A percentile compares a stretch with the other conserved stretches of the same genome.
Evolutionary conservation across 371 early-diverging fungal genomes (phyloP).

Genomic region (Phascolomyces articulosus): DNA sequence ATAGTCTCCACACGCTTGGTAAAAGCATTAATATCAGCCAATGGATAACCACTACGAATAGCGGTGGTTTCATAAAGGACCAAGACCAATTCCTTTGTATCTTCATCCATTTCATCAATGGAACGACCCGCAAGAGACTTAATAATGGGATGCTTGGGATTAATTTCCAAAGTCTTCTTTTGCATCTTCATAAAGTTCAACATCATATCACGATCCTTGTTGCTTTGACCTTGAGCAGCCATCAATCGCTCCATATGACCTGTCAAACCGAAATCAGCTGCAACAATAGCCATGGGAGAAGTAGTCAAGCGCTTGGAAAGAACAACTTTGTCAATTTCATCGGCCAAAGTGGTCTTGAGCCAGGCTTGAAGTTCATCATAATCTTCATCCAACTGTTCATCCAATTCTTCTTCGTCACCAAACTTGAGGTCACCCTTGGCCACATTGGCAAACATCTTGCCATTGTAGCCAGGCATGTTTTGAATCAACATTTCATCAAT

Average conservation of each 20-base stretch:
- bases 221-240: conserved; percentile 62
- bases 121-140: conserved; percentile 56
- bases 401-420: conserved; percentile 64
- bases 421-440: conserved; percentile 85
- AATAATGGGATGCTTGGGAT: conserved; percentile 78
- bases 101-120: conserved; percentile 42
- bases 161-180: conserved; percentile 88
- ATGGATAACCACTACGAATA: conserved; percentile 75
- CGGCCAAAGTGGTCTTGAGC: conserved; percentile 64
- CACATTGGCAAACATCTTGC: conserved; percentile 79
- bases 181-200: conserved; percentile 60
- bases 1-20: conserved; percentile 74
- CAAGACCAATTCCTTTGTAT: conserved; percentile 60
- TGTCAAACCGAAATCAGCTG: conserved; percentile 75
- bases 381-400: conserved; percentile 53
- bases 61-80: conserved; percentile 80
- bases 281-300: conserved; percentile 78
- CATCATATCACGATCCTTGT: conserved; percentile 58
- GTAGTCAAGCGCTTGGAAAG: conserved; percentile 77
- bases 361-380: conserved; percentile 71
- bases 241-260: conserved; percentile 87
- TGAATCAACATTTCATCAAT: conserved; percentile 90
- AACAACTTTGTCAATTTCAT: conserved; percentile 76
- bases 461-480: conserved; percentile 75
- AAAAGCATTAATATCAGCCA: conserved; percentile 65